Evolutionary conservation across 495 filamentous ascomycete genomes (phyloP).

Genomic region (Talaromyces liani): DNA sequence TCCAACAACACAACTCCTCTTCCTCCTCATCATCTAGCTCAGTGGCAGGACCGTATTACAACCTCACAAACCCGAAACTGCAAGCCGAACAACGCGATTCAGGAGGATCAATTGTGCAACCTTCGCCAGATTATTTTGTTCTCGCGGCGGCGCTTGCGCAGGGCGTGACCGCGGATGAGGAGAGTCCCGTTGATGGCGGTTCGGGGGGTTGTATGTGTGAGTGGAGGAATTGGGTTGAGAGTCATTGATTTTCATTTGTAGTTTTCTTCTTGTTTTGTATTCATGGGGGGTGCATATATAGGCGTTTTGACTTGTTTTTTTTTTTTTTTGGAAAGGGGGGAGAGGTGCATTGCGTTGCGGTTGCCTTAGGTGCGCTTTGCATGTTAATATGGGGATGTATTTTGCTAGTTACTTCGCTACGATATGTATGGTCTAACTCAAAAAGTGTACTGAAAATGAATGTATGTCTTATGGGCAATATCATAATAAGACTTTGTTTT

Average conservation of each 20-base stretch:
- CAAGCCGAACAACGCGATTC: conserved; percentile 51
- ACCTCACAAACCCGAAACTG: conserved; percentile 43
- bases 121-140: conserved; percentile 41
- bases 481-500: no score
- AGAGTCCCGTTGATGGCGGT: conserved; percentile 53
- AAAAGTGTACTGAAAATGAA: no score
- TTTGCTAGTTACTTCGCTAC: background rate
- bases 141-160: conserved; percentile 13
- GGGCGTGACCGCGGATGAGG: conserved; percentile 22
- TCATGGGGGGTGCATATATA: background rate
- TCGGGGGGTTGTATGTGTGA: conserved; percentile 66
- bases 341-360: background rate
- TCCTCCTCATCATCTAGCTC: background rate
- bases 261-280: background rate
- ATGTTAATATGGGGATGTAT: background rate
- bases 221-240: conserved; percentile 59
- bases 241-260: background rate
- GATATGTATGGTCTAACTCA: no score
- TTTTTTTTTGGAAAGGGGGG: background rate
- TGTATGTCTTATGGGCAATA: no score
- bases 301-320: background rate
- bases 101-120: conserved; percentile 55
- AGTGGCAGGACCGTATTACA: conserved; percentile 33
- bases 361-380: background rate
- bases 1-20: conserved; percentile 32